Evolutionary conservation across 768 basidiomycete species (phyloP), one percentile per base, ranked within the genome.

Genomic region (Pleurotus tuber-regium): DNA sequence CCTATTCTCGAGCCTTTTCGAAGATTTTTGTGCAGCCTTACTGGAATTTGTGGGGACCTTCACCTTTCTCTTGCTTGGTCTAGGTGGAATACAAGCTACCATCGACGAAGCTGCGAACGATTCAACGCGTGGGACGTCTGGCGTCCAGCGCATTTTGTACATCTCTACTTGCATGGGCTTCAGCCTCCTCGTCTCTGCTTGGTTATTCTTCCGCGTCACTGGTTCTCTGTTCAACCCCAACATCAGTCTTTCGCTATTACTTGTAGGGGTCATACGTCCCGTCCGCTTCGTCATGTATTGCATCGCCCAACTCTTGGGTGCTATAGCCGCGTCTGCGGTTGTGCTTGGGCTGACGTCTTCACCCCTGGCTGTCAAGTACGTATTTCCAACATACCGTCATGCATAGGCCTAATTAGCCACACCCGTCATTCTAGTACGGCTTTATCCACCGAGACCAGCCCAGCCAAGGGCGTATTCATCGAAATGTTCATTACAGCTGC

Each of bases 401-500:
- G 50, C 25, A 2, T 52, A 28, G 35, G 24, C 23, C 36, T 33
- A 38, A 19, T 16, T 50, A 38, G 51, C 56, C 50, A 54, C n/a
- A 53, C 47, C n/a, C n/a, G n/a, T 40, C 39, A 10, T 23, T 53
- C 10, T 53, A 86, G 83, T 57, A 82, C 80, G 7, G 63, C 64
- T 57, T 69, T 82, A 28, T 68, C 70, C 7, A 59, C 65, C 16
- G 76, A 74, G 3, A 64, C 79, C 53, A 86, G 75, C 64, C 54
- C 63, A 2, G 73, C 80, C 0, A 82, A 87, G 62, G 83, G 72
- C 9, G 75, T 85, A 14, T 87, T 86, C 63, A 84, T 87, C 54
- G 85, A 87, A 62, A 82, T 85, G 77, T 86, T 87, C 64, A 76
- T 80, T 57, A 86, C 84, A 11, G 70, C 78, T 10, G 70, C 73